These are phyloP conservation scores for Scedosporium boydii DNA, from an alignment of 2,329 filamentous ascomycete species.

Conservation along the genomic window DNA sequence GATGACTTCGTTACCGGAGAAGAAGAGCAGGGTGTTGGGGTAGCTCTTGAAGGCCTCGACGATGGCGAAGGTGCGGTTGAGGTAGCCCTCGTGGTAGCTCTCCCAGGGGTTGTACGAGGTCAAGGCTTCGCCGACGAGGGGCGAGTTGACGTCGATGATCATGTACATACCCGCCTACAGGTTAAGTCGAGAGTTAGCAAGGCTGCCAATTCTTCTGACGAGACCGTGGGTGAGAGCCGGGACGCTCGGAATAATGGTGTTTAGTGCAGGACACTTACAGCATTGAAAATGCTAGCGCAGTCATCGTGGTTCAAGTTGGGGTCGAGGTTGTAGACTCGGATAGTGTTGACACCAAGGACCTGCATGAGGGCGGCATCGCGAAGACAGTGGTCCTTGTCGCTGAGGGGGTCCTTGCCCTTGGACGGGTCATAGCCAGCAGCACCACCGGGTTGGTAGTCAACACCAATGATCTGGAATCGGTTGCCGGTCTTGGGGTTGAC, in stretches of 20 bases:
- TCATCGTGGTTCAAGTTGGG: constrained; percentile 57
- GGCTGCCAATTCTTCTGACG: too few relatives aligned
- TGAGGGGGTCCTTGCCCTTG: constrained; percentile 48
- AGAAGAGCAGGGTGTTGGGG: constrained; percentile 62
- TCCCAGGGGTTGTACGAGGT: constrained; percentile 45
- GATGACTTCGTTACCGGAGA: constrained; percentile 73
- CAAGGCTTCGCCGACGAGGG: constrained; percentile 47
- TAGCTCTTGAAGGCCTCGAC: constrained; percentile 59
- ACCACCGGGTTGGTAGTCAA: constrained; percentile 62
- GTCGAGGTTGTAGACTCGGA: constrained; percentile 61
- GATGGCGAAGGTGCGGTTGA: constrained; percentile 58
- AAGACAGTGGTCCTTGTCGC: constrained; percentile 46
- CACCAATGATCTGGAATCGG: constrained; percentile 56
- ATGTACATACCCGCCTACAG: constrained; percentile 55
- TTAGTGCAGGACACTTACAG: constrained; percentile 26
- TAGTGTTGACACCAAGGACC: constrained; percentile 54
- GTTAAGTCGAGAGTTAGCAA: background rate
- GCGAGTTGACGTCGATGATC: constrained; percentile 60
- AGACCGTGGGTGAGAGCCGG: background rate
- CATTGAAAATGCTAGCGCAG: constrained; percentile 60
- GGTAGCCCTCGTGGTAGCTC: constrained; percentile 49
- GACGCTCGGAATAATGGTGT: background rate
- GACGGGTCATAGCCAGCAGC: constrained; percentile 50
- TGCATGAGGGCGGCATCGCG: constrained; percentile 60
- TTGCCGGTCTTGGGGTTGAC: constrained; percentile 49